These are phyloP conservation scores for Lindgomyces ingoldianus DNA, from an alignment of 495 filamentous ascomycete species.

Conservation along the genomic window DNA sequence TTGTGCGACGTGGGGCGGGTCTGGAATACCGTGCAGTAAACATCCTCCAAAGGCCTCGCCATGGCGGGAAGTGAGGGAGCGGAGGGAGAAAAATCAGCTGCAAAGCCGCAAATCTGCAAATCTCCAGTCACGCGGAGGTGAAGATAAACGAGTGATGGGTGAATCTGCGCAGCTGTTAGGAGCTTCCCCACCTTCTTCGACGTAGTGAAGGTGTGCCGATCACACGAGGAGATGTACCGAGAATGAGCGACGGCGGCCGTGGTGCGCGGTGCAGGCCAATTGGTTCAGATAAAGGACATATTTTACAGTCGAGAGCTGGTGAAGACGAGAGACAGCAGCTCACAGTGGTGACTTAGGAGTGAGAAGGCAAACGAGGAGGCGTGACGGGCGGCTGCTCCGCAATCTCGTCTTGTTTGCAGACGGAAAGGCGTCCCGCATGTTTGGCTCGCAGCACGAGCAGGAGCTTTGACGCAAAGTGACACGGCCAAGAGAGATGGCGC, in stretches of 20 bases:
- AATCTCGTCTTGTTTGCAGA: conserved; percentile 1
- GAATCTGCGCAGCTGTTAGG: neutral
- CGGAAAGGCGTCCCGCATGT: conserved; percentile 8
- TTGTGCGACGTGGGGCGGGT: conserved; percentile 7
- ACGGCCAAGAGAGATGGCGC: neutral
- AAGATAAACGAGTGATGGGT: neutral
- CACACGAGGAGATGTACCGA: conserved; percentile 16
- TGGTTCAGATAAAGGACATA: conserved; percentile 4
- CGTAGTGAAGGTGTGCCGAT: conserved; percentile 33
- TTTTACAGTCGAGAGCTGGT: neutral
- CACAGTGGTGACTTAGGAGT: neutral
- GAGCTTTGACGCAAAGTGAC: conserved; percentile 1
- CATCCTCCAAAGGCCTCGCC: conserved; percentile 48
- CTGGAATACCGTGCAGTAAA: conserved; percentile 59
- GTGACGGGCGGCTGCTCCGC: neutral
- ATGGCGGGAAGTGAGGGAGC: conserved; percentile 30
- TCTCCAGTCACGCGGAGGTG: neutral
- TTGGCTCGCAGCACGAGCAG: neutral
- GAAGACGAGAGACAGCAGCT: neutral
- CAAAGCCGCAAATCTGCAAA: no score
- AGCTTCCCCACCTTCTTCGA: conserved; percentile 33
- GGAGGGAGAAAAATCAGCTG: neutral
- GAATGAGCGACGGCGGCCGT: neutral
- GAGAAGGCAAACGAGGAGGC: neutral
- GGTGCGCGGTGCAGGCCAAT: conserved; percentile 3